Evolutionary conservation across 2,329 filamentous ascomycete genomes (phyloP).

Genomic region (Sporothrix brasiliensis): DNA sequence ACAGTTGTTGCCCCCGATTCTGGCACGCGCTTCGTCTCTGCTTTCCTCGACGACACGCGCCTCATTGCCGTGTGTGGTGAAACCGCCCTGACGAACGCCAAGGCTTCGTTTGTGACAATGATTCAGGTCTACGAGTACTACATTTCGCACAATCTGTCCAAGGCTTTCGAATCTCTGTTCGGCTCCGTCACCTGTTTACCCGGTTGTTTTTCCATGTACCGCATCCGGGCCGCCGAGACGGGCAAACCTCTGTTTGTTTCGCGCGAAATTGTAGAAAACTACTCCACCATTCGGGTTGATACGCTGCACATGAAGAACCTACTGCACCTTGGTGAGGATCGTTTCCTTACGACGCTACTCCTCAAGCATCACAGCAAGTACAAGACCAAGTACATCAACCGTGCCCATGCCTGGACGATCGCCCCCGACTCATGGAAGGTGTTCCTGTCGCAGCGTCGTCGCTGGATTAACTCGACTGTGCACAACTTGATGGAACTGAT

Average conservation of each 20-base stretch:
- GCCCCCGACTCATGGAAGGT: constrained; percentile 92
- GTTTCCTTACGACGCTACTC: constrained; percentile 91
- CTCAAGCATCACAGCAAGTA: constrained; percentile 90
- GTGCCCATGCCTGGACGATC: constrained; percentile 93
- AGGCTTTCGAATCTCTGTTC: constrained; percentile 97
- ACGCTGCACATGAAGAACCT: constrained; percentile 99
- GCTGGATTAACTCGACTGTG: constrained; percentile 99
- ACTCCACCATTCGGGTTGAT: constrained; percentile 92
- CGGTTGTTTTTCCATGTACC: constrained; percentile 99
- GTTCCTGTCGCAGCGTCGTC: constrained; percentile 96
- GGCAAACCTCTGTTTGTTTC: constrained; percentile 97
- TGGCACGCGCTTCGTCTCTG: constrained; percentile 85
- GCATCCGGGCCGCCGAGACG: constrained; percentile 88
- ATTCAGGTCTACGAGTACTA: constrained; percentile 99
- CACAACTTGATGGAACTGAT: constrained; percentile 97
- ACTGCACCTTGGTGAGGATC: constrained; percentile 94
- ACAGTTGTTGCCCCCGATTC: constrained; percentile 90
- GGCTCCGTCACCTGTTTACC: constrained; percentile 96
- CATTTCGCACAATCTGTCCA: constrained; percentile 94
- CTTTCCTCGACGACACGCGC: constrained; percentile 88
- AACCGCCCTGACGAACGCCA: constrained; percentile 89
- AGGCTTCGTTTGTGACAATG: constrained; percentile 93
- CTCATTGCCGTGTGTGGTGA: constrained; percentile 95
- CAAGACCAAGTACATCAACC: constrained; percentile 97
- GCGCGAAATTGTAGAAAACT: constrained; percentile 83